Base-by-base conservation (phyloP, 495 filamentous ascomycete species). In the Aspergillus funiculosus region DNA sequence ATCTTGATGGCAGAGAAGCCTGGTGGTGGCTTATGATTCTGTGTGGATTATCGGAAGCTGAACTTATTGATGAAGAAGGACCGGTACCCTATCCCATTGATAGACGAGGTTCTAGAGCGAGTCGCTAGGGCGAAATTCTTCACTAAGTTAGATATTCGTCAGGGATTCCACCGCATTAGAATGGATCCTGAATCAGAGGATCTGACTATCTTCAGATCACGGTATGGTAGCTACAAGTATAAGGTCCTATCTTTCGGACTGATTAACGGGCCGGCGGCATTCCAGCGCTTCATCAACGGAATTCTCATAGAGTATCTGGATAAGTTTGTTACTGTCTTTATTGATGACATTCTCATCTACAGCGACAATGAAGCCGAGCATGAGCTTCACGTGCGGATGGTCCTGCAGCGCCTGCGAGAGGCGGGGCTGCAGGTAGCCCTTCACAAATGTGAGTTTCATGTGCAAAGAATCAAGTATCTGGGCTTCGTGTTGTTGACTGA, bases 31-130 rank as follows among this genome's bases (percentile, higher is more conserved):
- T 26, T 75, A 0, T 39, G 59, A 0, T 50, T 81, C 27, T 78
- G 61, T 58, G 51, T 76, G 0, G 61, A 79, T 35, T 79, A 72
- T 39, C 44, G 56, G 4, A 53, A 50, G 5, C 36, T 77, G 0
- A 79, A 79, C 43, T 35, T 20, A 0, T 38, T 75, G 0, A 77
- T 60, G 0, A 52, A 47, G 3, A 73, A 72, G 44, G 63, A 80
- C 28, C 22, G 52, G 1, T 73, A 76, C 36, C 64, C 67, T 0
- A 30, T 78, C 0, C 72, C 68, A 0, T 31, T 74, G 8, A 73
- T 77, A 17, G 32, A 71, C n/a, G 62, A 80, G 39, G 57, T 60
- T 0, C 30, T 77, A 3, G 20, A 52, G n/a, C 18, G 49, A 0
- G 20, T 78, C 0, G 20, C 14, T 0, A 49, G 46, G 28, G 56